A percentile compares a stretch with the other conserved stretches of the same genome.
Evolutionary conservation across 129 eudicot species (phyloP).

Genomic region (Heracleum sosnowskyi): DNA sequence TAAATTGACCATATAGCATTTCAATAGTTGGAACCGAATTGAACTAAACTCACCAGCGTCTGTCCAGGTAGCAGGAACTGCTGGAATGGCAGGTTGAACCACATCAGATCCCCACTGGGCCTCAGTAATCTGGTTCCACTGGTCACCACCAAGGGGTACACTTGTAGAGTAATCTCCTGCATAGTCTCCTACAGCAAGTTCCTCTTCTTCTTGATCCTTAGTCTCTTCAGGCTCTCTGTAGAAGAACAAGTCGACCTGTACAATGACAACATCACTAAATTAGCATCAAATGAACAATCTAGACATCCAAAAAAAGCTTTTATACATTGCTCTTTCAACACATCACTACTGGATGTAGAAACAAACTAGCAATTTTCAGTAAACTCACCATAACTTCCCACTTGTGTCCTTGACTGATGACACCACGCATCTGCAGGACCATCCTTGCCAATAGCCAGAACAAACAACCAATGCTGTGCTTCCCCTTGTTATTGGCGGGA

Average conservation of each 20-base stretch:
- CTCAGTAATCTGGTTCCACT: constrained; percentile 43
- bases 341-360: neutral
- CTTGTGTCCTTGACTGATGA: constrained; percentile 59
- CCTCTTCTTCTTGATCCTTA: constrained; percentile 62
- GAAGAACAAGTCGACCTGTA: constrained; percentile 83
- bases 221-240: constrained; percentile 85
- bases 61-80: constrained; percentile 39
- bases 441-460: constrained; percentile 91
- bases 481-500: constrained; percentile 95
- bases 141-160: constrained; percentile 37
- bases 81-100: constrained; percentile 28
- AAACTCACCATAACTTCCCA: constrained; percentile 76
- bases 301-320: neutral
- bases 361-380: neutral
- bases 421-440: constrained; percentile 86
- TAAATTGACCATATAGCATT: neutral
- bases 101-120: constrained; percentile 36
- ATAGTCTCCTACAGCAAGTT: constrained; percentile 36
- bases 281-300: neutral
- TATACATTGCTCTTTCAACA: neutral
- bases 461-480: constrained; percentile 82
- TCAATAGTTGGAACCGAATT: neutral
- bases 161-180: constrained; percentile 30
- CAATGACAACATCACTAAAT: neutral
- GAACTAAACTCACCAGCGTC: constrained; percentile 37